These are phyloP conservation scores for Hortiboletus campestris DNA, from an alignment of 768 basidiomycete genomes.

Conservation along the genomic window DNA sequence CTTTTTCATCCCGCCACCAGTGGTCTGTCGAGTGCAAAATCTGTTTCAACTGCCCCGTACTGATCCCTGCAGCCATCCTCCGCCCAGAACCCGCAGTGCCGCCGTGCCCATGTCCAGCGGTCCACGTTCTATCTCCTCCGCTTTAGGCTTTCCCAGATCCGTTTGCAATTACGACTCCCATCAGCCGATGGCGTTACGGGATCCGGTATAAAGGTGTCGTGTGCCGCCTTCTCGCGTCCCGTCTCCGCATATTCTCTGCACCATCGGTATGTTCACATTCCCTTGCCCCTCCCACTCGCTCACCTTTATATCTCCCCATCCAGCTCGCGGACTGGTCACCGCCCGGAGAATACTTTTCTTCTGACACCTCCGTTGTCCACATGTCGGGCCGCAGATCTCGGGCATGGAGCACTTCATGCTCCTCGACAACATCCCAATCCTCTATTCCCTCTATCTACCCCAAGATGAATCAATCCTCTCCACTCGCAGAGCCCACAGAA, in stretches of 20 bases:
- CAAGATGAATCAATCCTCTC: constrained; percentile 21
- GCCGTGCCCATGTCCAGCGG: too few relatives aligned
- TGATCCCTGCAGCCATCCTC: too few relatives aligned
- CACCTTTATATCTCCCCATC: not conserved
- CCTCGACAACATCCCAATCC: constrained; percentile 23
- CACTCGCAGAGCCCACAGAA: constrained; percentile 22
- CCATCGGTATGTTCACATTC: not conserved
- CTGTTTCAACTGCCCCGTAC: not conserved
- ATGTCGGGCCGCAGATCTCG: constrained; percentile 9
- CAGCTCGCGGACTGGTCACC: not conserved
- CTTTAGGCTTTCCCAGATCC: constrained; percentile 1
- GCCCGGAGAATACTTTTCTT: not conserved
- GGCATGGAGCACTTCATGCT: constrained; percentile 21
- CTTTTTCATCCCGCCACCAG: constrained; percentile 11
- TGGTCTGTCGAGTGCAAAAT: too few relatives aligned
- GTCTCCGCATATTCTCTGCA: not conserved
- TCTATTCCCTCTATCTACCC: constrained; percentile 25
- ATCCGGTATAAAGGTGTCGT: constrained; percentile 26
- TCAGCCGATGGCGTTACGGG: constrained; percentile 3
- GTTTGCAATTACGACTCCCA: constrained; percentile 15
- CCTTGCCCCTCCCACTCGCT: not conserved
- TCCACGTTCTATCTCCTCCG: constrained; percentile 11
- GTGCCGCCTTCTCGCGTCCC: constrained; percentile 14
- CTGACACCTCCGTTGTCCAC: too few relatives aligned
- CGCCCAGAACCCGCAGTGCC: not conserved